Base-by-base conservation (phyloP, 2,329 filamentous ascomycete species). In the Aspergillus carbonarius region DNA sequence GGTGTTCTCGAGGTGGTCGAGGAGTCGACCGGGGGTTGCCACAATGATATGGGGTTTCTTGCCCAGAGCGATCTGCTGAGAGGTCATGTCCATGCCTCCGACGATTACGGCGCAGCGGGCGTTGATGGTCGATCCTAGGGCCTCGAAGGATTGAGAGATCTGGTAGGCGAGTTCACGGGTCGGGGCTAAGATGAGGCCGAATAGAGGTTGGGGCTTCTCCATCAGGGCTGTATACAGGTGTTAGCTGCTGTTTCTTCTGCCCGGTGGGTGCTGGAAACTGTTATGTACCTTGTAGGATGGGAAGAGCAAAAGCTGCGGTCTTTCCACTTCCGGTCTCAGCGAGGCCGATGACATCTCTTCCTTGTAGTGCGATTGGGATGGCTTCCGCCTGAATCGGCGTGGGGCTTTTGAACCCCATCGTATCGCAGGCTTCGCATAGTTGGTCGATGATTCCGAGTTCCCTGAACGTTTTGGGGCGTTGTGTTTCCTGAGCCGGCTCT, bases 261-360 rank as follows among this genome's bases (percentile, higher is more conserved):
- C 23, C 23, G 3, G 23, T 23, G 3, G 23, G 23, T 23, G 23
- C 23, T 23, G 37, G 17, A 34, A 9, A 39, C 9, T 30, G 20
- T 15, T 12, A 15, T 27, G 34, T 61, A 73, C 74, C 74, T 76
- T 97, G 93, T 2, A 99, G 83, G 39, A 99, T 96, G 0, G 95
- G 95, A 2, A 99, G 81, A 0, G 92, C 92, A 73, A 98, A 99
- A 0, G 95, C 93, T 6, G 92, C 93, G 0, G 95, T 98, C 80
- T 98, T 99, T 77, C 95, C 95, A 71, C 88, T 92, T 66, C 95
- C 95, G 0, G 95, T 99, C 77, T 99, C 93, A 32, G 95, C 95
- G 53, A 98, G 83, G 42, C 93, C 95, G 66, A 99, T 96, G 34
- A 98, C 82, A 74, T 98, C 95, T 69, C 92, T 86, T 54, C 89